Base-by-base conservation (phyloP, 164 flowering plant genomes). In the Buxus sempervirens region DNA sequence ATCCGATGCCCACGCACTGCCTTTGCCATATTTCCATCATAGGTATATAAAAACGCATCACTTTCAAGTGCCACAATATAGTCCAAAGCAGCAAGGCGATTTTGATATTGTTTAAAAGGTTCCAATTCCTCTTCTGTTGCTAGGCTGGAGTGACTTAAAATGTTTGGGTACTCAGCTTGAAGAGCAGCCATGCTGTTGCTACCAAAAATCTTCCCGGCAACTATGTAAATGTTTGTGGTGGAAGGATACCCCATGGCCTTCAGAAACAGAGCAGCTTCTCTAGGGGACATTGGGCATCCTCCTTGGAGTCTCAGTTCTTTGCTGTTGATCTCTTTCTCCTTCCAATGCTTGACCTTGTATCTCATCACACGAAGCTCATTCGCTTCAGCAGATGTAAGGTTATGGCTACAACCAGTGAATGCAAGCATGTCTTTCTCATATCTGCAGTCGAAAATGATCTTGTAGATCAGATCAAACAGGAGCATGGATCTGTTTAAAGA, bases 371-470 rank as follows among this genome's bases (percentile, higher is more conserved):
- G 73, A 23, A 89, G 92, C 63, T 84, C 89, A 68, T 83, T 77
- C 6, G 81, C 81, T 71, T 89, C 92, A 27, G 20, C 73, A 0
- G 63, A 62, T 0, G 87, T 83, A 1, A 88, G 87, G 70, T 85
- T 86, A 75, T 89, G 85, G 76, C 75, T 85, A 81, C 95, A 89
- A 28, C 95, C 95, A 0, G 95, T 89, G 76, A 89, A 87, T 24
- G 94, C 88, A 24, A 89, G 84, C 94, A 89, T 89, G 75, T 89
- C 90, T 63, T 89, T 87, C 82, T 89, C 95, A 66, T 86, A 89
- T 88, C 95, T 84, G 70, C 18, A 41, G 15, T 41, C 9, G n/a
- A 13, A 58, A 36, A 7, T 5, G 18, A 32, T 21, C 19, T 60
- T 45, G 55, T 48, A 21, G 14, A 9, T 27, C 19, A 18, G 56